Base-by-base conservation (phyloP, 495 filamentous ascomycete species). In the Physcia stellaris region DNA sequence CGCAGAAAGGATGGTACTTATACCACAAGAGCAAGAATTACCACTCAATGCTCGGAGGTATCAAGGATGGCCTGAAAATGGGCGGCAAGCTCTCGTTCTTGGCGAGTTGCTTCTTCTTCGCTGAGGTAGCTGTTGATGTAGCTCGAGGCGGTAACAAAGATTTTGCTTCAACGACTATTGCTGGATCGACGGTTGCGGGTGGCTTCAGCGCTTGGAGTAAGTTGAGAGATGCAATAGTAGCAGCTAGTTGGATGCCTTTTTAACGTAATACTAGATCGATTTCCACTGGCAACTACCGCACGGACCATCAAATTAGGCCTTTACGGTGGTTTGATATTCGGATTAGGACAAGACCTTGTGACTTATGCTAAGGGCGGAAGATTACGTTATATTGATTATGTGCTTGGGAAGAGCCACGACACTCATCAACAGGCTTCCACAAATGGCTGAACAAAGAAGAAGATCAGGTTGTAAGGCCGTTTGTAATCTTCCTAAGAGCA, bases 21-120 rank as follows among this genome's bases (percentile, higher is more conserved):
- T 98, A 98, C 55, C 92, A 96, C 60, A 95, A 94, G 59, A 83
- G 74, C 50, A 96, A 96, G 61, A 95, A 94, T 55, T 95, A 96
- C 61, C 71, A 82, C 40, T 60, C 77, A 4, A 70, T 79, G 34
- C 67, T 77, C 9, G 83, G 81, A 2, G 90, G 79, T 0, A 57
- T 87, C 10, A 71, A 70, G 45, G 83, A 86, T 52, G 92, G 84
- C 0, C 37, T 82, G 28, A 78, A 71, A 49, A 79, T 86, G 71
- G 88, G 81, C 4, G 52, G 58, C n/a, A 79, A 70, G 50, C 54
- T 93, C 11, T 69, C 66, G 12, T 60, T 74, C 35, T 73, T 84
- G 80, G 64, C 71, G 37, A 59, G 66, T 43, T 53, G 75, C 48
- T 75, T 93, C 66, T 73, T 87, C 41, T 59, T 71, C 2, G 72